Conservation (phyloP, 345 rosid genomes). For the Crucihimalaya himalaica region DNA sequence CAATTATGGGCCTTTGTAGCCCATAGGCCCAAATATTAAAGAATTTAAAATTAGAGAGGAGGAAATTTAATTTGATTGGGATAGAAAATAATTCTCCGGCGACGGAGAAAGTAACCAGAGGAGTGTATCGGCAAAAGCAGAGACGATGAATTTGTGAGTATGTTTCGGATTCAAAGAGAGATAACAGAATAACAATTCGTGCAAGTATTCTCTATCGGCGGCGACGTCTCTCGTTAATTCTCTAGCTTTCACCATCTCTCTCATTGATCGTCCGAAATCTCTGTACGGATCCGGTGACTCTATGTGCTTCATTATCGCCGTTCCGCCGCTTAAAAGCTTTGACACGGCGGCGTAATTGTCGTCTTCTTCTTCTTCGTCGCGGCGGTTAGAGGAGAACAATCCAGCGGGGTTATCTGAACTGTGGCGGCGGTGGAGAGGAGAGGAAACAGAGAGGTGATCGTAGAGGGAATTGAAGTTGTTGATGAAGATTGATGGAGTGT, state of each 20-base stretch:
- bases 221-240: constrained; percentile 44
- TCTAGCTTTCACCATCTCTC: constrained; percentile 87
- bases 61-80: not conserved
- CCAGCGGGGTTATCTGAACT: not conserved
- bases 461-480: constrained; percentile 42
- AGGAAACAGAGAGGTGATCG: constrained; percentile 40
- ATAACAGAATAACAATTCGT: constrained; percentile 74
- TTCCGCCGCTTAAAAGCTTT: constrained; percentile 48
- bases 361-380: not conserved
- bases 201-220: constrained; percentile 65
- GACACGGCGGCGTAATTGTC: not conserved
- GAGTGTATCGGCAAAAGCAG: constrained; percentile 75
- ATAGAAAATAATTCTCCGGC: not conserved
- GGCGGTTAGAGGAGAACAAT: not conserved
- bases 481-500: constrained; percentile 35
- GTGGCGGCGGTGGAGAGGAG: constrained; percentile 30
- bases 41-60: not conserved
- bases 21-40: not conserved
- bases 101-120: constrained; percentile 49
- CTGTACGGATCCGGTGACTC: constrained; percentile 72
- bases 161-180: constrained; percentile 67
- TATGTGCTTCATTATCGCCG: constrained; percentile 55
- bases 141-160: constrained; percentile 67
- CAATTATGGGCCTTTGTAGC: constrained; percentile 10
- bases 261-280: constrained; percentile 85